Evolutionary conservation across 169 alveolate species (phyloP).

Genomic region (Plasmodium ovale): DNA sequence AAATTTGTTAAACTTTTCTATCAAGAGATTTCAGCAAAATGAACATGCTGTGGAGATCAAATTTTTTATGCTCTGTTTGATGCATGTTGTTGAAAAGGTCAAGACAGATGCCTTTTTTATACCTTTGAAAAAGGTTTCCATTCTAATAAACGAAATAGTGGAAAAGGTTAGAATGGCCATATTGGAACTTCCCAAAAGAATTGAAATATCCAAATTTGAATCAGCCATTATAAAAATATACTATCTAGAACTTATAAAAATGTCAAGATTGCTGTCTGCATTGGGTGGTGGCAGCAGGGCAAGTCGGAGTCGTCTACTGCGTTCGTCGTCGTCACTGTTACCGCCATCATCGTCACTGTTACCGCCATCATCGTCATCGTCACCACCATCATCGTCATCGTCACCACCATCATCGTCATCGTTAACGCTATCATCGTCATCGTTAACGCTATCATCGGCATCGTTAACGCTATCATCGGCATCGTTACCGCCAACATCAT

Average conservation of each 20-base stretch:
- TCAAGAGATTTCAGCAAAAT: slow-evolving; percentile 18
- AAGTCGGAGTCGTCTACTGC: background rate
- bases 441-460: too few species aligned
- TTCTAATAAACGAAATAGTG: slow-evolving; percentile 17
- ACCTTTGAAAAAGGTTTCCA: slow-evolving; percentile 3
- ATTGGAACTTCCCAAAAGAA: slow-evolving; percentile 13
- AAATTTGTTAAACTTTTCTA: slow-evolving; percentile 36
- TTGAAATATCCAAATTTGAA: slow-evolving; percentile 30
- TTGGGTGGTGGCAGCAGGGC: background rate
- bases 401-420: background rate
- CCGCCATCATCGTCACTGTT: background rate
- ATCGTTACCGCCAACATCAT: too few species aligned
- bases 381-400: background rate
- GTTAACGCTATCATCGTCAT: background rate
- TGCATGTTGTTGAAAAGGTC: slow-evolving; percentile 26
- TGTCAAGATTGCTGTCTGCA: slow-evolving; percentile 15
- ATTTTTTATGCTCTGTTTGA: slow-evolving; percentile 31
- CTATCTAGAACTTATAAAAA: slow-evolving; percentile 25
- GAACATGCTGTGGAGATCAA: slow-evolving; percentile 7
- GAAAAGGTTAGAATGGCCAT: slow-evolving; percentile 1
- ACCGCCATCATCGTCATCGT: background rate
- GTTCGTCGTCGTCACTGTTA: too few species aligned
- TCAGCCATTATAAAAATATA: slow-evolving; percentile 40
- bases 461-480: too few species aligned
- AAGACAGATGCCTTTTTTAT: background rate